Base-by-base conservation (phyloP, 23 red algal species). In the Agarophyton chilense region DNA sequence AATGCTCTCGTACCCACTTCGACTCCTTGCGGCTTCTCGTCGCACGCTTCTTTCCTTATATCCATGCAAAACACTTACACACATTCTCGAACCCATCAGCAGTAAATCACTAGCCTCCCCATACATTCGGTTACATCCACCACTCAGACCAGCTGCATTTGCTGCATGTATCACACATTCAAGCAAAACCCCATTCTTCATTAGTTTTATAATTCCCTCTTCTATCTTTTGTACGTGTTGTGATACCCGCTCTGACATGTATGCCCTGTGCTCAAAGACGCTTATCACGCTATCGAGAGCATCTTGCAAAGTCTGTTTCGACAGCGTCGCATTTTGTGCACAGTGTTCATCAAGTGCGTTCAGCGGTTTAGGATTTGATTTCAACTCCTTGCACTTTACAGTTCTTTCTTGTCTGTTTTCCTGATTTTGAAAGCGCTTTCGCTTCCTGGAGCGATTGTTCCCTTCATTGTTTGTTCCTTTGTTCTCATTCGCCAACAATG, bases 251-350 rank as follows among this genome's bases (percentile, higher is more conserved):
- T 40, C 21, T 25, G 65, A 72, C 19, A 72, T 44, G 21, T 43
- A 72, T 24, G n/a, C 65, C 17, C 65, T 32, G 10, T 10, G 21
- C 39, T 72, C 65, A 25, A 72, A 72, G n/a, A 72, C 39, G 21
- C 65, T 35, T n/a, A 13, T 72, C 35, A 44, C 65, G 7, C 36
- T n/a, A 19, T 11, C 1, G 2, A 72, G 39, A 43, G 35, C 65
- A 16, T 72, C 36, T 72, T 72, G 65, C 65, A 72, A 19, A n/a
- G 34, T 43, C 24, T 72, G 65, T 43, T 72, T 72, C 6, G 65
- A 40, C 10, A 2, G 1, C 26, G 4, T 22, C 9, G 65, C 56
- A 25, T 11, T 61, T 61, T 3, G 17, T 31, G 17, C 56, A 11
- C 56, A 32, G 22, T 61, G 29, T 24, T 61, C 24, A 24, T 61